phyloP scores from a whole-genome alignment of 345 rosid species.

The Arabidopsis arenosa region DNA sequence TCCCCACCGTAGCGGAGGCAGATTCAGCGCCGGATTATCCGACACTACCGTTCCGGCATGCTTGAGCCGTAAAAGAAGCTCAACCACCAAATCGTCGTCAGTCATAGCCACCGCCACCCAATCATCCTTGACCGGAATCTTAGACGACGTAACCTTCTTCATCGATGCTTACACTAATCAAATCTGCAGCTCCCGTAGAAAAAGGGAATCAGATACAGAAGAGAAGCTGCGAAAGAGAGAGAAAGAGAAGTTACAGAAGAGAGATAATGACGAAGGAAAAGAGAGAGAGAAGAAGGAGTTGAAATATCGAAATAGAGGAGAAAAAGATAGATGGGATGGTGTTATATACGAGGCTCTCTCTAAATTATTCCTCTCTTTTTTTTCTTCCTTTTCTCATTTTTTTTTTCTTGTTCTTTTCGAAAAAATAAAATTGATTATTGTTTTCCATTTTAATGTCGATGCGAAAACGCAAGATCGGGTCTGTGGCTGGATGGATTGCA shows the following conservation, averaged over 20 bases:
- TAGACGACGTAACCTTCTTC: conserved; percentile 28
- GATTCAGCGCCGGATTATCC: conserved; percentile 32
- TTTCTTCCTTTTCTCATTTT: not conserved
- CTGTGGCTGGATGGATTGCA: conserved; percentile 21
- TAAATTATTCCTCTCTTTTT: conserved; percentile 28
- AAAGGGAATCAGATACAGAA: conserved; percentile 23
- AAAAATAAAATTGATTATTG: not conserved
- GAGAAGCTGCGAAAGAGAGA: conserved; percentile 25
- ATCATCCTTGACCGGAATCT: conserved; percentile 52
- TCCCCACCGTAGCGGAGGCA: conserved; percentile 63
- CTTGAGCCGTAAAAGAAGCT: conserved; percentile 66
- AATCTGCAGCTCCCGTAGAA: conserved; percentile 20
- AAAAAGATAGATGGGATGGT: conserved; percentile 28
- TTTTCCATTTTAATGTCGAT: conserved; percentile 25
- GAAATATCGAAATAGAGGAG: conserved; percentile 29
- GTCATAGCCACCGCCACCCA: conserved; percentile 82
- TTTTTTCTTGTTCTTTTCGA: not conserved
- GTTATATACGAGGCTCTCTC: conserved; percentile 37
- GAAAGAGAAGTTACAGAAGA: conserved; percentile 35
- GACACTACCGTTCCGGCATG: conserved; percentile 44
- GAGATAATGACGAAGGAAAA: conserved; percentile 30
- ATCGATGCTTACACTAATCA: conserved; percentile 11
- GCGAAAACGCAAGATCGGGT: conserved; percentile 29
- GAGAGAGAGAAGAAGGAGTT: conserved; percentile 42
- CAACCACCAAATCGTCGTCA: conserved; percentile 65